Conservation (phyloP, 2,329 filamentous ascomycete species). For the Amphichorda felina region DNA sequence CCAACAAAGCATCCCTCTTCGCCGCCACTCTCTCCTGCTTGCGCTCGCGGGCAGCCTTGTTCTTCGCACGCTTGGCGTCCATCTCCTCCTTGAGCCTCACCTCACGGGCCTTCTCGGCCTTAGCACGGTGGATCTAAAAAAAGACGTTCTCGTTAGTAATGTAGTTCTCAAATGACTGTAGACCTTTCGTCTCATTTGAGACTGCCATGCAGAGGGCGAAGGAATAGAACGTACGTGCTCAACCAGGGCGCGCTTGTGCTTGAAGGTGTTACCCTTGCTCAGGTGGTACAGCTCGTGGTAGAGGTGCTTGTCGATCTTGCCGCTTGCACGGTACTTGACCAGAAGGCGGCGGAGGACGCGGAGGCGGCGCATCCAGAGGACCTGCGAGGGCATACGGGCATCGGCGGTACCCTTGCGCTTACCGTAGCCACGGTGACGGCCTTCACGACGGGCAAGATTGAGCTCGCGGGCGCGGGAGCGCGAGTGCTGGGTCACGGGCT, state of each 20-base stretch:
- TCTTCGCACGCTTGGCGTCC: constrained; percentile 99
- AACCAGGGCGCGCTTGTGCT: constrained; percentile 99
- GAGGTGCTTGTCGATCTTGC: constrained; percentile 99
- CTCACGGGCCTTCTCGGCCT: constrained; percentile 98
- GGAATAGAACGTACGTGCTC: constrained; percentile 77
- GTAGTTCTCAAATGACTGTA: neutral
- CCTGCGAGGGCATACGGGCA: constrained; percentile 96
- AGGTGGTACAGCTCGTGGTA: constrained; percentile 99
- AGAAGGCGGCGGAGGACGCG: constrained; percentile 97
- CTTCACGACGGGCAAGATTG: constrained; percentile 86
- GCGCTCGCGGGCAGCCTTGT: constrained; percentile 99
- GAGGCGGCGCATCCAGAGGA: constrained; percentile 99
- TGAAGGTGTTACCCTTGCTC: constrained; percentile 99
- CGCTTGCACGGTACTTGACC: constrained; percentile 98
- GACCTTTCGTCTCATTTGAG: too few species aligned
- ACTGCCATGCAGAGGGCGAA: too few species aligned
- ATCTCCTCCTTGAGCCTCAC: constrained; percentile 96
- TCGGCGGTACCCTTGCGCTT: constrained; percentile 99
- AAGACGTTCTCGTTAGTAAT: constrained; percentile 1
- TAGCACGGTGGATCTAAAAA: constrained; percentile 99
- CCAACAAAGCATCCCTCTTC: constrained; percentile 81
- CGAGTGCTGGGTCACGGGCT: constrained; percentile 99
- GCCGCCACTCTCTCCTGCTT: constrained; percentile 82
- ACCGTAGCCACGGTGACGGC: constrained; percentile 98
- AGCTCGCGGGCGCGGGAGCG: constrained; percentile 91